Base-by-base conservation (phyloP, 768 basidiomycete genomes). In the Naganishia friedmannii region DNA sequence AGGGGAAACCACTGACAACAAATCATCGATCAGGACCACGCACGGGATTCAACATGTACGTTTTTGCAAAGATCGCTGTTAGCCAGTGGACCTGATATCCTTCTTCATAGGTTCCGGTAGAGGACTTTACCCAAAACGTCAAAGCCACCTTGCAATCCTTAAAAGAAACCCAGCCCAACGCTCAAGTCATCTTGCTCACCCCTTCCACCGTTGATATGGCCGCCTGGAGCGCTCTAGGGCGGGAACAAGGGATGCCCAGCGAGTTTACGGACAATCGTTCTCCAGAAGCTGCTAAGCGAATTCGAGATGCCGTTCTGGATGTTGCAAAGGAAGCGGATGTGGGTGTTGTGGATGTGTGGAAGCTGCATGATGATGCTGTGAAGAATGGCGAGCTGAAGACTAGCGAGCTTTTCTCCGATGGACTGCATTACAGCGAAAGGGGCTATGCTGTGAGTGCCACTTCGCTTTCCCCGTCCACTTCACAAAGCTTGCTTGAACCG, bases 331-430 rank as follows among this genome's bases (percentile, higher is more conserved):
- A 67, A 15, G 31, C 66, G 23, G 66, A 39, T 32, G 46, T 37
- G 26, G 17, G 29, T 13, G 21, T 37, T 12, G 53, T 67, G 17
- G 66, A 67, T 37, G 28, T 34, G 6, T 67, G 53, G 48, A 53
- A 67, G 51, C 34, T 67, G 29, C 53, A 53, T 34, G 48, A 53
- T 13, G 48, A 67, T 51, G 46, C 65, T 29, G 28, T 53, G 6
- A 26, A 54, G 13, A 51, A 17, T 4, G 57, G 53, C 10, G 66
- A 53, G 6, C 13, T 67, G 48, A 54, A 19, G 66, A 31, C 32
- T 23, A 31, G 53, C n/a, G 66, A 67, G 12, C 37, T 67, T 29
- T 67, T 67, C 34, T 32, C 66, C 4, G 66, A 67, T 67, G 66
- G 66, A 17, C 23, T 67, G 51, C 66, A 67, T 46, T 67, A 67